phyloP scores from a whole-genome alignment of 441 rosid species.

The Raphanus hybrid region DNA sequence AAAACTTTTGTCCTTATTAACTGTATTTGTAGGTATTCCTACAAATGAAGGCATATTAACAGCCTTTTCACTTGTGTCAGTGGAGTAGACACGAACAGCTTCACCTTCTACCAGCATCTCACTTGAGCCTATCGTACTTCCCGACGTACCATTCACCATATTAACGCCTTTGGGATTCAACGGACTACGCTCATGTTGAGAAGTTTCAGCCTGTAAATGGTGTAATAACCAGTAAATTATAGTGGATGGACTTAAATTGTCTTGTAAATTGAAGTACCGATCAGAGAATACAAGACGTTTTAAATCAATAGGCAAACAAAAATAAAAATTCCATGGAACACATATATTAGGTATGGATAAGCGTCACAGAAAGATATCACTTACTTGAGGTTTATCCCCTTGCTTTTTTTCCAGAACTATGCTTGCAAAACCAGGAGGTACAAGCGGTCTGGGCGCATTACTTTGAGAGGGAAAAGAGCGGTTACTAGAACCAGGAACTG shows the following conservation, averaged over 20 bases:
- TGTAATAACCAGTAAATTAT: constrained; percentile 27
- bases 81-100: constrained; percentile 5
- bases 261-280: constrained; percentile 3
- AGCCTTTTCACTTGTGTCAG: constrained; percentile 7
- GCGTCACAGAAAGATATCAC: constrained; percentile 59
- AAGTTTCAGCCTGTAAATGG: constrained; percentile 56
- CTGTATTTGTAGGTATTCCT: constrained; percentile 49
- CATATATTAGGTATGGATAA: constrained; percentile 11
- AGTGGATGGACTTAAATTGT: constrained; percentile 8
- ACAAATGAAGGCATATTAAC: constrained; percentile 46
- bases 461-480: constrained; percentile 52
- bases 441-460: constrained; percentile 88
- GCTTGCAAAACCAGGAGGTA: constrained; percentile 94
- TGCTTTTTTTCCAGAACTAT: constrained; percentile 56
- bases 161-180: constrained; percentile 49
- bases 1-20: constrained; percentile 43
- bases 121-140: constrained; percentile 39
- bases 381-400: constrained; percentile 56
- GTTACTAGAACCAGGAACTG: constrained; percentile 51
- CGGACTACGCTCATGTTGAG: constrained; percentile 54
- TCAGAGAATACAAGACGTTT: neutral
- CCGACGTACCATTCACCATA: constrained; percentile 47
- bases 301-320: constrained; percentile 20
- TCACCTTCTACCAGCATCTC: constrained; percentile 48
- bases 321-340: constrained; percentile 12